Percentiles rank a stretch among this genome's conserved stretches.
These are phyloP conservation scores for Diaporthe longicolla DNA, from an alignment of 2,329 filamentous ascomycete genomes.

Conservation along the genomic window DNA sequence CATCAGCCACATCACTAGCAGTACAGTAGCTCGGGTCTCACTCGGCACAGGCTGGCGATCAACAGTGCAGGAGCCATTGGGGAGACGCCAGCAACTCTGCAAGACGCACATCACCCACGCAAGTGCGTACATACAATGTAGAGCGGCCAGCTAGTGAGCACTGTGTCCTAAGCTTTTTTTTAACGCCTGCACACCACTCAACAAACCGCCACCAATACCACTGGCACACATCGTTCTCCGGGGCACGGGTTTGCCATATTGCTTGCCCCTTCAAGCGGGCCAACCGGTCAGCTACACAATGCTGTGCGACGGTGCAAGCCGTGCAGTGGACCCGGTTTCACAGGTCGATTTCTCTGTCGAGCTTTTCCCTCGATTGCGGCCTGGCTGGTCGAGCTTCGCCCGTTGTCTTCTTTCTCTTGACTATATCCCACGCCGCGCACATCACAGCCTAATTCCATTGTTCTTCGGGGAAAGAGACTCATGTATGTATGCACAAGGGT, in stretches of 20 bases:
- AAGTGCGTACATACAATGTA: too few species aligned
- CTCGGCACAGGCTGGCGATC: conserved; percentile 21
- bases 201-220: background rate
- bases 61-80: conserved; percentile 10
- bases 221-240: background rate
- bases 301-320: conserved; percentile 6
- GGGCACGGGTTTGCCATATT: background rate
- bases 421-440: background rate
- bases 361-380: background rate
- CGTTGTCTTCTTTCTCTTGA: background rate
- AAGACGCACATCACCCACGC: background rate
- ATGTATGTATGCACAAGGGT: background rate
- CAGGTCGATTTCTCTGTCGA: background rate
- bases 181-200: background rate
- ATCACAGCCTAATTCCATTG: background rate
- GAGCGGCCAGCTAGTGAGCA: background rate
- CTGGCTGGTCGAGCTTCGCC: background rate
- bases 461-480: background rate
- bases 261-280: background rate
- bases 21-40: background rate
- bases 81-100: background rate
- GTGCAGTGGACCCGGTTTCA: background rate
- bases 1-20: conserved; percentile 15
- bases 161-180: background rate
- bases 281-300: conserved; percentile 20